Evolutionary conservation across 148 eudicot genomes (phyloP).

Genomic region (Pouteria glomerata): DNA sequence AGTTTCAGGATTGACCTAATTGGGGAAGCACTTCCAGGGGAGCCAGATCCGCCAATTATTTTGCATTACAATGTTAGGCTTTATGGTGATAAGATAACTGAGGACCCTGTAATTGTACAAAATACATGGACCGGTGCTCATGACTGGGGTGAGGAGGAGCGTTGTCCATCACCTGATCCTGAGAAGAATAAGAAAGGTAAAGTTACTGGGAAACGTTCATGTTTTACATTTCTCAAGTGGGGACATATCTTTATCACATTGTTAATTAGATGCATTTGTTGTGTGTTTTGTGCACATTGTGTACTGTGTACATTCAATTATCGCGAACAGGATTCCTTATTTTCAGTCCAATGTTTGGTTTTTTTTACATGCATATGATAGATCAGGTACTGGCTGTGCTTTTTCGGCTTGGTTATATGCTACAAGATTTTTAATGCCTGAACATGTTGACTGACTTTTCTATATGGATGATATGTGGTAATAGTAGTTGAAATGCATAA

Average conservation of each 20-base stretch:
- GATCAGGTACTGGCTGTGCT: background rate
- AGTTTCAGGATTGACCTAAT: slow-evolving; percentile 76
- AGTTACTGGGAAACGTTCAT: background rate
- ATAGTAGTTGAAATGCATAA: background rate
- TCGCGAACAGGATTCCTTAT: background rate
- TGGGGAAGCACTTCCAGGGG: slow-evolving; percentile 92
- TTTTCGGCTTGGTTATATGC: background rate
- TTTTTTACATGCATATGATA: background rate
- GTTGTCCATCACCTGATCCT: slow-evolving; percentile 69
- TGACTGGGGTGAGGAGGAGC: slow-evolving; percentile 97
- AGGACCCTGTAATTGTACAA: slow-evolving; percentile 93
- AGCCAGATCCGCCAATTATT: slow-evolving; percentile 89
- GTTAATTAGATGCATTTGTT: slow-evolving; percentile 5
- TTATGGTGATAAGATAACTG: slow-evolving; percentile 88
- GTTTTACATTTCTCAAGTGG: background rate
- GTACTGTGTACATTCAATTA: background rate
- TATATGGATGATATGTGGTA: background rate
- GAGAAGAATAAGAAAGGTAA: slow-evolving; percentile 74
- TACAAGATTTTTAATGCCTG: background rate
- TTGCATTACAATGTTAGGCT: slow-evolving; percentile 94
- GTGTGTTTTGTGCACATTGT: slow-evolving; percentile 6
- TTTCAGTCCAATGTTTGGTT: background rate
- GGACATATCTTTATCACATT: background rate
- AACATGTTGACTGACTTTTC: background rate
- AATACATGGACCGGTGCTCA: slow-evolving; percentile 92